Base-by-base conservation (phyloP, 768 basidiomycete genomes). In the Termitomyces sp. region DNA sequence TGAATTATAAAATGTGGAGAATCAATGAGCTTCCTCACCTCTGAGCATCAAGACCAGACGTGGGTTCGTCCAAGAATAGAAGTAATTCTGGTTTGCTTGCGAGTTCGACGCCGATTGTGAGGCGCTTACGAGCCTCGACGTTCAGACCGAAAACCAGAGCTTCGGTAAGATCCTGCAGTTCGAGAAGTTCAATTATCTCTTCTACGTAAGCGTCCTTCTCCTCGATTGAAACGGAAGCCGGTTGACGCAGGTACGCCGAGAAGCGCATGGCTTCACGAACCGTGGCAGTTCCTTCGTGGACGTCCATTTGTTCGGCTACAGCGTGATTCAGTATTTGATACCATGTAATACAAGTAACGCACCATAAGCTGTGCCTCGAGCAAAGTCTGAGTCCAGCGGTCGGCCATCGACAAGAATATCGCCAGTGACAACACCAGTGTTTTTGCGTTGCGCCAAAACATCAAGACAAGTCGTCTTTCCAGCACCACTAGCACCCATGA, bases 91-190 rank as follows among this genome's bases (percentile, higher is more conserved):
- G 90, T 66, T 93, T 93, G 68, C 88, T 88, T 17, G 92, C 91
- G 8, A 96, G 77, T 67, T 95, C 93, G 53, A 95, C 93, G 55
- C 90, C 93, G 61, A 95, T 95, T 1, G 93, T 94, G 22, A 93
- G 77, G 10, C 92, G 85, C 67, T 95, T 95, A 58, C 90, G 79
- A 8, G 87, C 82, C 61, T 87, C 87, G 22, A 82, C 77, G 51
- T 76, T 77, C 35, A 89, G 75, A 60, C 79, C 83, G 66, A 82
- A 81, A 15, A 94, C 87, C 60, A 94, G 75, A 0, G 89, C 92
- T 60, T 94, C 92, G 1, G 90, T 84, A 1, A 88, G 73, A 65
- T 91, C 85, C 62, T 93, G 89, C 28, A 95, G 74, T 67, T 93
- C 93, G 28, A 93, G 77, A 14, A 94, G 76, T 64, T 90, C 84